Evolutionary conservation across 2,329 filamentous ascomycete genomes (phyloP), one percentile per base, ranked within the genome.

Genomic region (Fusarium redolens): DNA sequence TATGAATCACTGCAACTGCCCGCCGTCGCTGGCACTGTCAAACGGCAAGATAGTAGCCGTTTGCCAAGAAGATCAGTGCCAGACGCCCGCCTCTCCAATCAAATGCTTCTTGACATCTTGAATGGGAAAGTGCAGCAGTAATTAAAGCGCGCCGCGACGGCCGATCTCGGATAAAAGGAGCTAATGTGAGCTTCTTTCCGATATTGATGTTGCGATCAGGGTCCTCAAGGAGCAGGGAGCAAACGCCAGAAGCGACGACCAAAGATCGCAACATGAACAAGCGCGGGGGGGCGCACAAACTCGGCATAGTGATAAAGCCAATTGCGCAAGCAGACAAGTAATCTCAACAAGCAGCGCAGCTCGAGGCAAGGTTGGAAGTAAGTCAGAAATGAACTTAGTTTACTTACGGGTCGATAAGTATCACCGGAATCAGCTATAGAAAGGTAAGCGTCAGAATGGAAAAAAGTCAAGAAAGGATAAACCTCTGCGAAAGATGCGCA

Each of bases 331-430:
- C 43, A 40, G 47, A 22, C 59, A 61, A 11, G 55, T 25, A 66
- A 41, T 47, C 31, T 40, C 52, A 63, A 60, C 48, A 54, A 48
- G 41, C 43, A 68, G 22, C 51, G 43, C 61, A 43, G 35, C 66
- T 66, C 48, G 54, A 52, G 62, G 40, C 15, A 50, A 74, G 54
- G 40, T 57, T 61, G 51, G 56, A 54, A 55, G 47, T 44, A 52
- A 58, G 68, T 58, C 61, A 50, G 41, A 48, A 69, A 73, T 44
- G 62, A 66, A 63, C 71, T 25, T 57, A 61, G 57, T 55, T 61
- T 73, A 87, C 86, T 88, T 83, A 88, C 88, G 79, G 88, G 87
- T 81, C 88, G 87, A 82, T 90, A 90, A 73, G 83, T 90, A 79
- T 90, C 88, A 82, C 86, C 86, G 77, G 87, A 86, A 78, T 90